Base-by-base conservation (phyloP, 306 rosid species). In the Cercis canadensis region DNA sequence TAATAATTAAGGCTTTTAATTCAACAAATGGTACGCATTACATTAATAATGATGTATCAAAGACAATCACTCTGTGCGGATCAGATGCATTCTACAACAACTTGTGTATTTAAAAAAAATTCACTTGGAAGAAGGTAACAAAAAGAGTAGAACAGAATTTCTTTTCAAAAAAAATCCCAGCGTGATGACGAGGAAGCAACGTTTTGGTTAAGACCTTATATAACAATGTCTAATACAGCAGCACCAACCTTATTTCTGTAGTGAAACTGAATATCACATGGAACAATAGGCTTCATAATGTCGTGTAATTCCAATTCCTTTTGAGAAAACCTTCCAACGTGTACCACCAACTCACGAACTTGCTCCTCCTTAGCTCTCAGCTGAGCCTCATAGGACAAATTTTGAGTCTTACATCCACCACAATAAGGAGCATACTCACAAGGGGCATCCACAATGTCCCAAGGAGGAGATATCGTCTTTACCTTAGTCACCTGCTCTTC, bases 321-420 rank as follows among this genome's bases (percentile, higher is more conserved):
- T 1, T 29, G 59, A 41, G 90, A 74, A 83, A 94, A 87, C 69
- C 52, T 87, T 41, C 95, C 98, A 6, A 94, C 92, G 40, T 90
- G 90, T 21, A 84, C 57, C 62, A 94, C 51, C 80, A 94, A 84
- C 45, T 90, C 98, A 19, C 49, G 86, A 50, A 87, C 97, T 83
- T 94, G 98, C 5, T 83, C 89, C 80, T 87, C 96, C 82, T 94
- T 94, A 17, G 96, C 96, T 75, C 83, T 82, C 41, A 94, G 12
- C 76, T 90, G 98, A 55, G 97, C 98, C 70, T 81, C 86, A 72
- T 94, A 90, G 16, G 89, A 69, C 77, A 94, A 75, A 69, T 80
- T 90, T 67, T 94, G 96, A 1, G 96, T 89, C 83, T 94, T 94
- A 52, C 98, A 94, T 55, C 97, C 98, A 2, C 98, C 98, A 75